Evolutionary conservation across 345 rosid species (phyloP), one percentile per base, ranked within the genome.

Genomic region (Eucalyptus coolabah): DNA sequence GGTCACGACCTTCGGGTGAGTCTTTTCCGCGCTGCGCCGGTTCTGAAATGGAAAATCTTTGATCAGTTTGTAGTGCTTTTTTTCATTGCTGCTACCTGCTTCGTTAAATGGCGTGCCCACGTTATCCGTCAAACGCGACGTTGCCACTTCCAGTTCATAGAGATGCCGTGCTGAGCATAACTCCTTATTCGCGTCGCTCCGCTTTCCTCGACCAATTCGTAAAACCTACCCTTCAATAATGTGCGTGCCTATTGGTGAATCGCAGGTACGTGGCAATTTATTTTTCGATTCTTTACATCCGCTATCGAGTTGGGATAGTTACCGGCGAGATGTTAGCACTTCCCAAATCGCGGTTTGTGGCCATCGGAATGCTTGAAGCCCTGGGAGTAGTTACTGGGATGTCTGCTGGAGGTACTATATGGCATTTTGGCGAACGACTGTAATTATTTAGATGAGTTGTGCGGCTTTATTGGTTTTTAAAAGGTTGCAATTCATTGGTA

Each of bases 361-460:
- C 92, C 88, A 94, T 96, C 88, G 99, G 99, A 54, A 63, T 95
- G 83, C 91, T 96, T 2, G 99, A 96, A 92, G 99, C 99, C 87
- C 92, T 97, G 59, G 97, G 96, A 32, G 93, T 95, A 49, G 98
- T 95, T 16, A 87, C 96, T 87, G 99, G 99, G 86, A 97, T 97
- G 99, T 92, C 98, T 88, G 93, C 99, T 86, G 98, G 96, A 89
- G 99, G 98, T 97, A 93, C 87, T 13, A 21, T 60, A 9, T 50
- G 16, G 18, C 77, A n/a, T 65, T 3, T n/a, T 37, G 2, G 26
- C 5, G 47, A 37, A 40, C 3, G 15, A 40, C 83, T 77, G 16
- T 19, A 72, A 37, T 21, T 72, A 72, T 72, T 72, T 72, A 72
- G 82, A 40, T 2, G 47, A 40, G 26, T 40, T 3, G 3, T 0